Evolutionary conservation across 805 yeast species (phyloP), one percentile per base, ranked within the genome.

Genomic region (Yarrowia sp.): DNA sequence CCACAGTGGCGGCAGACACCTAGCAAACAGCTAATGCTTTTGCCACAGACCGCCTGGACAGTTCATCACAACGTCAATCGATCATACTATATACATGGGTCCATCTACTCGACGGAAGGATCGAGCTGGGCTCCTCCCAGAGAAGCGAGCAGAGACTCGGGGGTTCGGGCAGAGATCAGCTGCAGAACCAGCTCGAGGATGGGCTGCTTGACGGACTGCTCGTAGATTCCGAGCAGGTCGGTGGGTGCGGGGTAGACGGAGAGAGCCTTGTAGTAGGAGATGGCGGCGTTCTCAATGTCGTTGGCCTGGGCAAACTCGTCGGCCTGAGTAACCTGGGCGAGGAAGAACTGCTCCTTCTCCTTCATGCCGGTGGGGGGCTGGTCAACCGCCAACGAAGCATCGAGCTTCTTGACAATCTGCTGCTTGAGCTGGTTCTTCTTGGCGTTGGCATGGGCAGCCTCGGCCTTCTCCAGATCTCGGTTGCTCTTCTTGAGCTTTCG

Each of bases 161-260:
- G 98, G 52, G 98, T 98, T 72, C 88, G 83, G 71, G 90, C 84
- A 65, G 96, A 96, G 75, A 93, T 87, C 92, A 92, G 87, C 83
- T 88, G 83, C 71, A 92, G 89, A 70, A 93, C 83, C 70, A 86
- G 81, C 73, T 92, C 97, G 74, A 91, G 87, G 66, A 92, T 86
- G 51, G 84, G 86, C 73, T 86, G 88, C 62, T 95, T 92, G 69
- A 93, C 85, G 62, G 92, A 83, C 80, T 89, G 89, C 80, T 93
- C 97, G 79, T 90, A 93, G 71, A 93, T 86, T 61, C 88, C 88
- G 74, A 95, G 82, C 71, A 95, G 85, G 72, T 91, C 97, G 65
- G 96, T 87, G 66, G 99, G 99, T 76, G 89, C 88, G 67, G 99
- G 98, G 77, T 92, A 93, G 59, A 92, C 92, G 44, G 90, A 84